Conservation (phyloP, 140 eudicot species). For the Stevia rebaudiana region DNA sequence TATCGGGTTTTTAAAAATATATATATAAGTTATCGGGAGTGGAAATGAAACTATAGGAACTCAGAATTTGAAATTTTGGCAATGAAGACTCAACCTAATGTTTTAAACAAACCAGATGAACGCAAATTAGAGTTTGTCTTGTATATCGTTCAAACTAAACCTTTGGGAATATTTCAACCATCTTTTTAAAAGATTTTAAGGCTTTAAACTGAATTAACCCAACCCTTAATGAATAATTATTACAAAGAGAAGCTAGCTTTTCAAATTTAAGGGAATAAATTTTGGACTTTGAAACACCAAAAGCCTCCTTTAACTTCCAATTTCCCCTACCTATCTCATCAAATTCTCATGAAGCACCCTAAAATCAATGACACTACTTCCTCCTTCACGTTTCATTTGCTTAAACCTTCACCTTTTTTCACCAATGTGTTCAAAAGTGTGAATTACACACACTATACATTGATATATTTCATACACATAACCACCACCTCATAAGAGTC, state of each 20-base stretch:
- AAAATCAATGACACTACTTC: conserved; percentile 24
- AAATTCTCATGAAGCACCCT: conserved; percentile 28
- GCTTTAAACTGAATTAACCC: neutral
- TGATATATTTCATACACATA: conserved; percentile 8
- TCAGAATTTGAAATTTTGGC: no score
- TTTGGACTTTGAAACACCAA: conserved; percentile 31
- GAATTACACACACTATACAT: conserved; percentile 15
- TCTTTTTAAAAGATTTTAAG: no score
- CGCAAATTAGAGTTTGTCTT: no score
- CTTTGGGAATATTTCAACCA: no score
- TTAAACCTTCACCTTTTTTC: conserved; percentile 20
- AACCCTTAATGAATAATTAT: neutral
- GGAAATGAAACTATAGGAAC: no score
- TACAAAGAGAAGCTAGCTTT: neutral
- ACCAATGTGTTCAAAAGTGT: conserved; percentile 4
- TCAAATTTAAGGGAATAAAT: neutral
- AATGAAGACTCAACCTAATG: no score
- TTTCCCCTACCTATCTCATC: conserved; percentile 28
- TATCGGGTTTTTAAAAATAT: no score
- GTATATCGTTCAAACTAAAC: no score
- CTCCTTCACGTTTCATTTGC: conserved; percentile 41
- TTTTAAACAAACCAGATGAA: no score
- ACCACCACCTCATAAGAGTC: conserved; percentile 6
- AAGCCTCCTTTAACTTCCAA: conserved; percentile 32
- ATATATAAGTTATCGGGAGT: no score